These are phyloP conservation scores for Pisolithus albus DNA, from an alignment of 768 basidiomycete genomes.

Conservation along the genomic window DNA sequence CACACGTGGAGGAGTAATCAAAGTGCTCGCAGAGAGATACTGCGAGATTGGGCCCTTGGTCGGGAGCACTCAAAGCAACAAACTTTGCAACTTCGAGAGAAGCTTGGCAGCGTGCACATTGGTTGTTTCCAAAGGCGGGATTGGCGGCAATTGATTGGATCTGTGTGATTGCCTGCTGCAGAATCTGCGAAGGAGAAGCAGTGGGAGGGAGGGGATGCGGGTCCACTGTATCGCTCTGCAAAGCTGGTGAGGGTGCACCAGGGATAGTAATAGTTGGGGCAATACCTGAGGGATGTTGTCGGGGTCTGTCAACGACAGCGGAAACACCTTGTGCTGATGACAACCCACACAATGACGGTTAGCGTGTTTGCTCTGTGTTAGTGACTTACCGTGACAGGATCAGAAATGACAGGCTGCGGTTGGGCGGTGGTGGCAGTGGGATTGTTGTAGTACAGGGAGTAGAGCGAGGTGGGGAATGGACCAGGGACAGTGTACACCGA, in stretches of 20 bases:
- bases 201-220: slow-evolving; percentile 60
- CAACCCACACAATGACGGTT: neutral
- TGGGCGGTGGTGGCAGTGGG: slow-evolving; percentile 68
- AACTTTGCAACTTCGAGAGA: slow-evolving; percentile 60
- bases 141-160: slow-evolving; percentile 49
- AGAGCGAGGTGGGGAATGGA: slow-evolving; percentile 58
- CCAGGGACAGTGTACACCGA: slow-evolving; percentile 49
- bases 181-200: slow-evolving; percentile 40
- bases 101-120: slow-evolving; percentile 56
- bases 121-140: slow-evolving; percentile 45
- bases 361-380: neutral
- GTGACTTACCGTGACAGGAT: slow-evolving; percentile 53
- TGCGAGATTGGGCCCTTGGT: slow-evolving; percentile 49
- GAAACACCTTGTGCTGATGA: slow-evolving; percentile 50
- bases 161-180: slow-evolving; percentile 49
- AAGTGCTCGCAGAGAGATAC: slow-evolving; percentile 57
- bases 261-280: neutral
- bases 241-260: neutral
- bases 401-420: slow-evolving; percentile 71
- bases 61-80: slow-evolving; percentile 55
- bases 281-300: slow-evolving; percentile 45
- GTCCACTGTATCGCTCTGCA: slow-evolving; percentile 49
- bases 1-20: slow-evolving; percentile 46
- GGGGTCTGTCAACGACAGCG: slow-evolving; percentile 57
- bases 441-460: slow-evolving; percentile 60